Base-by-base conservation (phyloP, 306 rosid species). In the Castanopsis chinensis region DNA sequence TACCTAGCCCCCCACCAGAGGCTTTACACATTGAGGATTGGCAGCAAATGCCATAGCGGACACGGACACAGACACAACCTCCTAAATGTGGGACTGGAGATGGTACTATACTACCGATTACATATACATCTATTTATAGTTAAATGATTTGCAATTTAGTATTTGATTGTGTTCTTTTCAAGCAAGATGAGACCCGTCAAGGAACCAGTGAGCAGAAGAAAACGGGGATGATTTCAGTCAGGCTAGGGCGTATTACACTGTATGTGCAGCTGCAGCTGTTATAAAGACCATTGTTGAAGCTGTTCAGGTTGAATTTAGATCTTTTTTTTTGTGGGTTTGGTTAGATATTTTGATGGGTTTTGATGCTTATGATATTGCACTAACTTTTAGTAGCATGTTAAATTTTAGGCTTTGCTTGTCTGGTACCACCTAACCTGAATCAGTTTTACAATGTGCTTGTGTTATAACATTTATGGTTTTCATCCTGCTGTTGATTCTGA, bases 211-310 rank as follows among this genome's bases (percentile, higher is more conserved):
- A 25, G 27, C 1, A 25, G 27, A 25, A 25, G 27, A 25, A 25
- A 25, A 25, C 27, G 27, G 27, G 27, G 27, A 25, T 25, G 27
- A 25, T n/a, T n/a, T n/a, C n/a, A n/a, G n/a, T n/a, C n/a, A n/a
- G n/a, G 82, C 92, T 1, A 80, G 92, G 77, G 92, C 90, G 51
- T 90, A 89, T 78, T 89, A 86, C 85, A 86, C 92, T 0, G 92
- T 86, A 72, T 79, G 92, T 17, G 92, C 92, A 2, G 92, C 92
- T 5, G 90, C 92, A 19, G 82, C 76, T 12, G 83, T 89, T 59
- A 84, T 89, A 88, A 75, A 74, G 77, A 89, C 92, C 0, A 89
- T 89, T 61, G 85, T 89, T 73, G 92, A 89, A 86, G 83, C 86
- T 75, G 92, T 89, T 68, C 82, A 82, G 92, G 92, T 86, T 43